phyloP scores from a whole-genome alignment of 257 asterid species.

The Anisodus tanguticus region DNA sequence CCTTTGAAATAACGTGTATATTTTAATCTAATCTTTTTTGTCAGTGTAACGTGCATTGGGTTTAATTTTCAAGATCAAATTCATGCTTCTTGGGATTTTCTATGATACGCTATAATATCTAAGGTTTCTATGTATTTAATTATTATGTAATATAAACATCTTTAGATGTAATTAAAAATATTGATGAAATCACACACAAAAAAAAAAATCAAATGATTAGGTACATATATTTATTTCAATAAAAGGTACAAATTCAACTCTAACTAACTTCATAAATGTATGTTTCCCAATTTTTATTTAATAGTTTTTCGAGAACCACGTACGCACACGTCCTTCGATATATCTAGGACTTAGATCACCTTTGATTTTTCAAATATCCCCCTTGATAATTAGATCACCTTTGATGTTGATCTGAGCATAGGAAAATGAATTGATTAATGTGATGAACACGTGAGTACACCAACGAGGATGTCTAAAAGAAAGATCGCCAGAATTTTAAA shows the following conservation, averaged over 20 bases:
- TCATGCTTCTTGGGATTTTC: neutral
- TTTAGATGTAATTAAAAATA: neutral
- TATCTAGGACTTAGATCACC: too few relatives aligned
- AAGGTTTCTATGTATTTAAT: neutral
- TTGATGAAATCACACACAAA: neutral
- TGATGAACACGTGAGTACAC: too few relatives aligned
- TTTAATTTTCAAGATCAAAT: neutral
- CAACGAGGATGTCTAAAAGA: too few relatives aligned
- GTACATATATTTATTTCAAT: neutral
- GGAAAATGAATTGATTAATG: too few relatives aligned
- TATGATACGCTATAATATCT: neutral
- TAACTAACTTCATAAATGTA: neutral
- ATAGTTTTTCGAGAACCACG: too few relatives aligned
- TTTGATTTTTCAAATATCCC: too few relatives aligned
- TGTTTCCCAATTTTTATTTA: neutral
- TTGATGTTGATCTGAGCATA: too few relatives aligned
- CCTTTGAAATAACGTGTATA: neutral
- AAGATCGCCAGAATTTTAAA: too few relatives aligned
- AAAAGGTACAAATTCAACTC: neutral
- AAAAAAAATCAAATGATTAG: neutral
- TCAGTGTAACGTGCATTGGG: neutral
- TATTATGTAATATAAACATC: neutral
- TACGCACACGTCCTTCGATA: neutral
- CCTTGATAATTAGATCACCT: too few relatives aligned
- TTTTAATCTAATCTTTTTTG: neutral